Evolutionary conservation across 441 rosid genomes (phyloP).

Genomic region (Aquilaria agallochum): DNA sequence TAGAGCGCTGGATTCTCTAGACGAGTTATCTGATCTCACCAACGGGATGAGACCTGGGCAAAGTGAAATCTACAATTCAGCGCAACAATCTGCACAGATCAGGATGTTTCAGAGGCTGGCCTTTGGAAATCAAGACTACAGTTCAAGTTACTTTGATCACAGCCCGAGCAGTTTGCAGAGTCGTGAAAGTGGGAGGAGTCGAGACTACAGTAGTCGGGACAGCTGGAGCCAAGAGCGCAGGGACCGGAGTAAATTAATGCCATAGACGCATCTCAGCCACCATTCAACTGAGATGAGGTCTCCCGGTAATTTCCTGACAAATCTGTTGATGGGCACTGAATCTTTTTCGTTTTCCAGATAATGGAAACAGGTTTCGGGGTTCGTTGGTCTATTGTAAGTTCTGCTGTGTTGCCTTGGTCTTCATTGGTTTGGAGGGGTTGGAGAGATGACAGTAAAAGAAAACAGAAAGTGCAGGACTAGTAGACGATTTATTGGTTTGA

Average conservation of each 20-base stretch:
- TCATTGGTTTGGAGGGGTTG: too few species aligned
- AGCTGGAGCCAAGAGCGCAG: constrained; percentile 62
- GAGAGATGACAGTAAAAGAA: too few species aligned
- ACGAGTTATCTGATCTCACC: constrained; percentile 66
- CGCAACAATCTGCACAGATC: constrained; percentile 85
- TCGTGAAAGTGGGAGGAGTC: constrained; percentile 42
- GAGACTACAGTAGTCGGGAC: constrained; percentile 36
- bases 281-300: constrained; percentile 2
- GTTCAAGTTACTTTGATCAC: constrained; percentile 55
- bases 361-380: constrained; percentile 13
- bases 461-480: too few species aligned
- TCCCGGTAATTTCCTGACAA: not conserved
- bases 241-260: constrained; percentile 34
- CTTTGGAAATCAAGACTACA: constrained; percentile 82
- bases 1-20: constrained; percentile 74
- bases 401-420: too few species aligned
- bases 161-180: constrained; percentile 80
- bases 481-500: too few species aligned
- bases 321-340: constrained; percentile 14
- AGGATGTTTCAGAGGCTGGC: constrained; percentile 92
- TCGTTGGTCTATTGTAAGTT: not conserved
- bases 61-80: constrained; percentile 65
- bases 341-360: not conserved
- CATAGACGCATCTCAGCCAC: constrained; percentile 20
- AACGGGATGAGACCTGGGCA: constrained; percentile 93